Conservation (phyloP, 148 eudicot genomes). For the Drosera capensis region DNA sequence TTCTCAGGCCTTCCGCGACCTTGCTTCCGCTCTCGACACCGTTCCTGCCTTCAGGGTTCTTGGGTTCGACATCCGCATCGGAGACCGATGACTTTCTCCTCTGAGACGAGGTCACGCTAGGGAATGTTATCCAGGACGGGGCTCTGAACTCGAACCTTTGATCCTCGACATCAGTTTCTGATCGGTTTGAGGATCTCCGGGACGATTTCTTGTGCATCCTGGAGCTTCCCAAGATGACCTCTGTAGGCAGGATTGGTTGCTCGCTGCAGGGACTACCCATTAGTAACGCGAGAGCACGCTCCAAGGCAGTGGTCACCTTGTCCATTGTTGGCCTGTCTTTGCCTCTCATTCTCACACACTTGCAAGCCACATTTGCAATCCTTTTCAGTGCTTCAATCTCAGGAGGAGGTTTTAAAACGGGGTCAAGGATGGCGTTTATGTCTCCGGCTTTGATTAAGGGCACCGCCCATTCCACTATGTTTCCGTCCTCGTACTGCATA, state of each 20-base stretch:
- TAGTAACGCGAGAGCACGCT: conserved; percentile 58
- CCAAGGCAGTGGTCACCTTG: conserved; percentile 77
- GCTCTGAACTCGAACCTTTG: conserved; percentile 75
- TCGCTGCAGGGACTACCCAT: conserved; percentile 93
- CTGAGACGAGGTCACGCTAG: conserved; percentile 86
- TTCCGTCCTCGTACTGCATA: conserved; percentile 80
- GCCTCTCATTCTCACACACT: conserved; percentile 87
- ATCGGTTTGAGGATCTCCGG: conserved; percentile 61
- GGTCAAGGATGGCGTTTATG: conserved; percentile 45
- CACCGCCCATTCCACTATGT: conserved; percentile 96
- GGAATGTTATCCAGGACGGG: conserved; percentile 93
- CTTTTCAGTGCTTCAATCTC: conserved; percentile 62
- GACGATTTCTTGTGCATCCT: conserved; percentile 85
- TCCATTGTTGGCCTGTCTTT: conserved; percentile 96
- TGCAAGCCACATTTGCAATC: conserved; percentile 69
- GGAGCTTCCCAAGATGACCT: conserved; percentile 84
- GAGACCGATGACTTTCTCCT: conserved; percentile 81
- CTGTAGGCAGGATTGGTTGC: conserved; percentile 84
- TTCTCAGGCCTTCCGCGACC: conserved; percentile 45
- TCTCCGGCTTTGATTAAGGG: conserved; percentile 65
- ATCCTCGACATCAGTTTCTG: conserved; percentile 69
- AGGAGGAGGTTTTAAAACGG: conserved; percentile 36
- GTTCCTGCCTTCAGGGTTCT: conserved; percentile 25
- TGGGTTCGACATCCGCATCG: conserved; percentile 53
- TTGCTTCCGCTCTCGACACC: conserved; percentile 25